Base-by-base conservation (phyloP, 495 filamentous ascomycete genomes). In the Thozetella sp. region DNA sequence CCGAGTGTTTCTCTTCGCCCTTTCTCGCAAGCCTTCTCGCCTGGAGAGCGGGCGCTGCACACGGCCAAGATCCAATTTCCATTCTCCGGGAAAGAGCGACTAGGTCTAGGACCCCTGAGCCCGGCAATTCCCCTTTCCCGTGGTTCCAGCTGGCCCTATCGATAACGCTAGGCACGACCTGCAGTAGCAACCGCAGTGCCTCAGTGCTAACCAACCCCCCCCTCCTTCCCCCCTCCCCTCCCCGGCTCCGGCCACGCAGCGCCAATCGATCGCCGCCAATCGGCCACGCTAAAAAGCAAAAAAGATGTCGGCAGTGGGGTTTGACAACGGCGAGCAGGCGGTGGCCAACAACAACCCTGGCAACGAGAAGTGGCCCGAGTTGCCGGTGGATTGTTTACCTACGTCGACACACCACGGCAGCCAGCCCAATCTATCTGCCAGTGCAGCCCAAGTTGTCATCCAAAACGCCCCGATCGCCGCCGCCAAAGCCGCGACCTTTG, bases 231-330 rank as follows among this genome's bases (percentile, higher is more conserved):
- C 30, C 30, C 30, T 37, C 15, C 30, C 6, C 30, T 15, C 30
- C 30, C 30, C 30, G 15, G 30, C n/a, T 48, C 30, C 30, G 30
- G 30, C 30, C 10, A 20, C 4, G 43, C 11, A 13, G 43, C 43
- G 43, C 43, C 43, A 48, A 48, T 48, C 43, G 43, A 48, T 48
- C 43, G 43, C 43, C 43, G n/a, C 43, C 10, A 48, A 48, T 48
- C 43, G 43, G 43, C 10, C 43, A n/a, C 43, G 43, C 43, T 48
- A 48, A 37, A 37, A 46, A 50, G 46, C 34, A 50, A 56, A 46
- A 26, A 26, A 40, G 23, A 50, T 61, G 56, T 53, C 65, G 34
- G 66, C 30, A 58, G 60, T 65, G 60, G 67, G 59, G 62, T 48
- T 58, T 34, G 56, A 52, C 56, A 64, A 56, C 59, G 58, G 53